These are phyloP conservation scores for Geosmithia putterillii DNA, from an alignment of 2,329 filamentous ascomycete species.

Conservation along the genomic window DNA sequence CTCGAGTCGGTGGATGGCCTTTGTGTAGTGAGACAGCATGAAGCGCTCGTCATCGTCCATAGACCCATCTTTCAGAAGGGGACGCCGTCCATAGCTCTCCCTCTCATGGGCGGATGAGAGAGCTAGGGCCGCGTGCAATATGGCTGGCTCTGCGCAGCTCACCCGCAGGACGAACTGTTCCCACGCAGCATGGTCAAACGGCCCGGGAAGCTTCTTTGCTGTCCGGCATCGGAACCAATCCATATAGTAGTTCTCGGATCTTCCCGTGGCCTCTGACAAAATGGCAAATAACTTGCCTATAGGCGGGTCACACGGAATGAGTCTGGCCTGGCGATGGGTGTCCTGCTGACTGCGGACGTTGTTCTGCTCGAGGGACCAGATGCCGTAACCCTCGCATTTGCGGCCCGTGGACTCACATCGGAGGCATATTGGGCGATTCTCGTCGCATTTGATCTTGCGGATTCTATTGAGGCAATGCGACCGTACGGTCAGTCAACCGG, in stretches of 20 bases:
- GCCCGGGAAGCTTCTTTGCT: constrained; percentile 17
- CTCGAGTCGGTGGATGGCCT: constrained; percentile 21
- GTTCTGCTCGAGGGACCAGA: constrained; percentile 7
- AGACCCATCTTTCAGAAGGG: background rate
- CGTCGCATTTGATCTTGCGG: constrained; percentile 19
- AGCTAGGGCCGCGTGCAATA: constrained; percentile 27
- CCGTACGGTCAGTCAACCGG: too few relatives aligned
- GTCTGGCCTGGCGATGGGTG: background rate
- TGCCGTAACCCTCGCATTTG: constrained; percentile 17
- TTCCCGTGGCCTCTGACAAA: background rate
- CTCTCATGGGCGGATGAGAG: constrained; percentile 20
- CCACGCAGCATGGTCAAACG: constrained; percentile 24
- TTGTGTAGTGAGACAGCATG: constrained; percentile 23
- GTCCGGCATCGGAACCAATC: constrained; percentile 4
- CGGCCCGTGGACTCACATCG: constrained; percentile 13
- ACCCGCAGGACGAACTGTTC: constrained; percentile 23
- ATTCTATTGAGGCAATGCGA: background rate
- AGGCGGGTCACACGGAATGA: background rate
- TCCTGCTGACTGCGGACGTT: background rate
- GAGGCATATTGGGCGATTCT: constrained; percentile 13
- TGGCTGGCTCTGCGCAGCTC: constrained; percentile 21
- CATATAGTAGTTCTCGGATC: constrained; percentile 1
- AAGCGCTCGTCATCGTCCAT: constrained; percentile 1
- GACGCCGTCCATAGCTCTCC: constrained; percentile 6
- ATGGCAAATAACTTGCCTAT: background rate